Base-by-base conservation (phyloP, 2,329 filamentous ascomycete species). In the Sphaerostilbella broomeana region DNA sequence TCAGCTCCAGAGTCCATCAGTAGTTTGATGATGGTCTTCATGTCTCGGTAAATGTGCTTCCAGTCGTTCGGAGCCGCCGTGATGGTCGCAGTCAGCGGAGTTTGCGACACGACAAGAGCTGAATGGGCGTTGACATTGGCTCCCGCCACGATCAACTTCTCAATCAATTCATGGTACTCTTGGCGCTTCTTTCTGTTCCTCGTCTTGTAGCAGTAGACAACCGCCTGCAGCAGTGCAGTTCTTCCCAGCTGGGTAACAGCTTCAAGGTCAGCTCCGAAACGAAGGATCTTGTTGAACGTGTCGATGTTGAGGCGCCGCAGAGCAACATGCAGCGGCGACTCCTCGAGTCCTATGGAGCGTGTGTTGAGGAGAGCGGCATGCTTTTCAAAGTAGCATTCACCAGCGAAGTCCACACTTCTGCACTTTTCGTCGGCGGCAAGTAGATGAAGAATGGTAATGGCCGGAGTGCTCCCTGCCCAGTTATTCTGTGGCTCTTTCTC, bases 381-480 rank as follows among this genome's bases (percentile, higher is more conserved):
- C 10, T 10, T 19, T 2, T 12, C 12, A n/a, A 38, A 42, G 12
- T 35, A 33, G 13, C 18, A 20, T 21, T 7, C 13, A 9, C 12
- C 22, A 13, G 9, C 13, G n/a, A 13, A 5, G 3, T 42, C 5
- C 4, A 1, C 19, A 15, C 12, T 21, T 4, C 10, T 6, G 20
- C 22, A 24, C 3, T 6, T 20, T 5, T 31, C 3, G 4, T 21
- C 13, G 6, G 42, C 32, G 11, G 42, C 40, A 10, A 45, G 13
- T 10, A 45, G 13, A 9, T 45, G 42, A n/a, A 40, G 35, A 27
- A 45, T 7, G 21, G 25, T 40, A 15, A 44, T 36, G 19, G 4
- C 15, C 11, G 38, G 20, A 5, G 12, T 13, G 2, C 16, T 40
- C 17, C 10, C 8, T 9, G 9, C 10, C 15, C 15, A 17, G 1